Conservation (phyloP, 2,329 filamentous ascomycete genomes). For the Aureobasidium musti region DNA sequence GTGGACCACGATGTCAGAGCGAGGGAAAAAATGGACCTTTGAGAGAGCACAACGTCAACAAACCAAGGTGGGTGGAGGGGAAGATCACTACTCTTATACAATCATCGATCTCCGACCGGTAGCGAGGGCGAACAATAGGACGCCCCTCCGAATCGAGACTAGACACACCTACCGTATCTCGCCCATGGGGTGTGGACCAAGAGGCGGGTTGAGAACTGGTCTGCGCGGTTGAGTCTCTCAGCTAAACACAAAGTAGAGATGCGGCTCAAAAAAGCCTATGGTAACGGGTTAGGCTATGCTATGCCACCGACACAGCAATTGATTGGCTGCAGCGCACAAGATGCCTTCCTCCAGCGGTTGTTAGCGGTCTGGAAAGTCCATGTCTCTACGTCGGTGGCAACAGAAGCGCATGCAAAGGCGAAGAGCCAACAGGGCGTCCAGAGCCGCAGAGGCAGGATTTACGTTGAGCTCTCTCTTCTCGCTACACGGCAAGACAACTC, state of each 20-base stretch:
- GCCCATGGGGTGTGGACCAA: constrained; percentile 16
- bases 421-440: neutral
- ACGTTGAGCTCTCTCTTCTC: constrained; percentile 7
- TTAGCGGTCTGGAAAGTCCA: constrained; percentile 14
- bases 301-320: constrained; percentile 2
- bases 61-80: neutral
- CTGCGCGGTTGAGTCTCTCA: constrained; percentile 14
- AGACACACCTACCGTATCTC: neutral
- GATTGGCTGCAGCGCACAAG: constrained; percentile 3
- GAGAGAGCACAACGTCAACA: constrained; percentile 19
- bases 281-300: neutral
- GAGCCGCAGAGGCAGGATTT: constrained; percentile 7
- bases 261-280: constrained; percentile 16
- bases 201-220: constrained; percentile 23
- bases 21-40: constrained; percentile 6
- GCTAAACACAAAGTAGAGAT: constrained; percentile 10
- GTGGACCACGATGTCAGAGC: constrained; percentile 7
- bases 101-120: constrained; percentile 17
- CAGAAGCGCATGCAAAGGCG: neutral
- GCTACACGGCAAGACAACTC: neutral
- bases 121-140: constrained; percentile 9
- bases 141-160: constrained; percentile 8
- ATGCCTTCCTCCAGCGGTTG: neutral
- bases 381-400: constrained; percentile 28
- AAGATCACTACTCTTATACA: constrained; percentile 20